Evolutionary conservation across 2,329 filamentous ascomycete species (phyloP).

Genomic region (Parastagonospora nodorum): DNA sequence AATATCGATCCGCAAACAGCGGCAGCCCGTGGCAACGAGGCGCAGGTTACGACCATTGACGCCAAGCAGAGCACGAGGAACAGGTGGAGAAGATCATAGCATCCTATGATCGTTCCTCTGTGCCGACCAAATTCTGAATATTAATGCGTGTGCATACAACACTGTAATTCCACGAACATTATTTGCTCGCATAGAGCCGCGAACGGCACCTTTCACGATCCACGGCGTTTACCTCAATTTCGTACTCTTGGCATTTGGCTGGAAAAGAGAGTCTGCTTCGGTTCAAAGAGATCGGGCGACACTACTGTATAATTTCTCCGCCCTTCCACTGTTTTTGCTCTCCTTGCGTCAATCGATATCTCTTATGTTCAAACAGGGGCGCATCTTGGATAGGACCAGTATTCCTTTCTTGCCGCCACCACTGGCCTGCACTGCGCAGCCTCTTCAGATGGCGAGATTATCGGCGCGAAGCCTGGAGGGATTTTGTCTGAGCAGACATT

Average conservation of each 20-base stretch:
- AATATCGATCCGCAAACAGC: slow-evolving; percentile 57
- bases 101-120: slow-evolving; percentile 41
- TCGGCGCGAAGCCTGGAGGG: background rate
- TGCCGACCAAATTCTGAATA: slow-evolving; percentile 29
- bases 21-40: slow-evolving; percentile 69
- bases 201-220: slow-evolving; percentile 24
- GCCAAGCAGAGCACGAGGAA: slow-evolving; percentile 45
- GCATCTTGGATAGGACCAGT: slow-evolving; percentile 1
- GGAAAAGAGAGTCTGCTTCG: slow-evolving; percentile 3
- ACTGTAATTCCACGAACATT: slow-evolving; percentile 32
- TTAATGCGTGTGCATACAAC: slow-evolving; percentile 36
- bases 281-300: slow-evolving; percentile 5
- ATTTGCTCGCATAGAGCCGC: slow-evolving; percentile 24
- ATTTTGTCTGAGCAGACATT: slow-evolving; percentile 1
- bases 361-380: slow-evolving; percentile 8
- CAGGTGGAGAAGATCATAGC: slow-evolving; percentile 43
- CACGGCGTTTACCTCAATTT: slow-evolving; percentile 21
- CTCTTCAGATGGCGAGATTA: background rate
- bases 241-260: slow-evolving; percentile 5
- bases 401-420: slow-evolving; percentile 4
- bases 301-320: slow-evolving; percentile 4
- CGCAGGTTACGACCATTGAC: slow-evolving; percentile 66
- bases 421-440: slow-evolving; percentile 4
- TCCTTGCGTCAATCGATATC: slow-evolving; percentile 1
- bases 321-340: background rate